A percentile compares a stretch with the other conserved stretches of the same genome.
These are phyloP conservation scores for Mortierella claussenii DNA, from an alignment of 192 early-diverging fungal species.

Conservation along the genomic window DNA sequence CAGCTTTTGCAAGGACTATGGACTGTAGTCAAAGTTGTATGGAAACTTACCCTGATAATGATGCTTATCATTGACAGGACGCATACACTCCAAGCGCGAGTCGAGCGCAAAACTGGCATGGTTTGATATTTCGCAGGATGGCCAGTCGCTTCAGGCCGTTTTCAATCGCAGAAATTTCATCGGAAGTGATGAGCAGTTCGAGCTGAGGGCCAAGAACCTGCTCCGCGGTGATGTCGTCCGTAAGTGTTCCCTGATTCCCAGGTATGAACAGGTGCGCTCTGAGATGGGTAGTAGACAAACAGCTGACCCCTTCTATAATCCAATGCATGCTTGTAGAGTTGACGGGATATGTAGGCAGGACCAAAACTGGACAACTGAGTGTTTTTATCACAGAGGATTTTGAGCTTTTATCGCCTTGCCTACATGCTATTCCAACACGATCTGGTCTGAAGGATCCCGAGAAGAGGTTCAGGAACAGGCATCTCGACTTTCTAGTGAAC, in stretches of 20 bases:
- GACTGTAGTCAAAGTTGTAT: too few relatives aligned
- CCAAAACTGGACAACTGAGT: conserved; percentile 74
- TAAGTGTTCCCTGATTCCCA: conserved; percentile 12
- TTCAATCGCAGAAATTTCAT: conserved; percentile 59
- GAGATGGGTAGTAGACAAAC: too few relatives aligned
- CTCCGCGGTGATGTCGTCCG: conserved; percentile 75
- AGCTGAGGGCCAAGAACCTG: conserved; percentile 53
- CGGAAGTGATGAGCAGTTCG: conserved; percentile 57
- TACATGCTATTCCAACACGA: conserved; percentile 71
- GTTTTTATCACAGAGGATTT: conserved; percentile 66
- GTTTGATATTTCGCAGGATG: conserved; percentile 73
- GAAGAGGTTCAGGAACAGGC: conserved; percentile 75
- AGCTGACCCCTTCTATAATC: too few relatives aligned
- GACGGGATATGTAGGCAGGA: conserved; percentile 74
- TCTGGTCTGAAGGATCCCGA: conserved; percentile 71
- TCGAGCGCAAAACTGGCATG: conserved; percentile 80
- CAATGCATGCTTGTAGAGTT: conserved; percentile 52
- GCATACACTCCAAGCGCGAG: conserved; percentile 74
- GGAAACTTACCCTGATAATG: neutral
- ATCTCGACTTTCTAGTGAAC: conserved; percentile 83
- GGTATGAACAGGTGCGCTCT: too few relatives aligned
- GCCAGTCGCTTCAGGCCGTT: conserved; percentile 72
- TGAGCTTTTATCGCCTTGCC: conserved; percentile 73
- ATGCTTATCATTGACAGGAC: conserved; percentile 52
- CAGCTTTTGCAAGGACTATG: too few relatives aligned